Evolutionary conservation across 495 filamentous ascomycete genomes (phyloP).

Genomic region (Daldinia vernicosa): DNA sequence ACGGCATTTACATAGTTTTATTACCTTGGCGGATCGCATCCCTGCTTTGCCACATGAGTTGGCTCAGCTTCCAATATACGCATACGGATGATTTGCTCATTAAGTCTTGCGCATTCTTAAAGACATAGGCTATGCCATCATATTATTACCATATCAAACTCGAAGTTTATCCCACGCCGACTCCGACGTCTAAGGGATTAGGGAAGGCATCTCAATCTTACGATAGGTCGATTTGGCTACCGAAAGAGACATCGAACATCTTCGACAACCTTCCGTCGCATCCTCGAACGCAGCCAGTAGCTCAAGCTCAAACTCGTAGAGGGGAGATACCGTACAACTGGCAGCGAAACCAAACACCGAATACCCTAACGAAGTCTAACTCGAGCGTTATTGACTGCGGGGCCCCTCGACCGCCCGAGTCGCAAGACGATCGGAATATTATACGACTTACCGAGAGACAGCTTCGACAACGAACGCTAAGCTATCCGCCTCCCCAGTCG

Average conservation of each 20-base stretch:
- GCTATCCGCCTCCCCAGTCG: slow-evolving; percentile 47
- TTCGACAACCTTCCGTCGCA: slow-evolving; percentile 59
- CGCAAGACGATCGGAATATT: slow-evolving; percentile 43
- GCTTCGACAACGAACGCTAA: slow-evolving; percentile 43
- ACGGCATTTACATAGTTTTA: slow-evolving; percentile 12
- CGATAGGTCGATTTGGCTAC: slow-evolving; percentile 49
- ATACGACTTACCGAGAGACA: slow-evolving; percentile 46
- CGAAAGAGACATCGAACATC: slow-evolving; percentile 48
- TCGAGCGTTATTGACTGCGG: slow-evolving; percentile 57
- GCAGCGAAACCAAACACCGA: slow-evolving; percentile 9
- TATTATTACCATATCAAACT: slow-evolving; percentile 93
- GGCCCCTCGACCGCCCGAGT: slow-evolving; percentile 44
- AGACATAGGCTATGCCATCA: slow-evolving; percentile 66
- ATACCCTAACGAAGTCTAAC: slow-evolving; percentile 1
- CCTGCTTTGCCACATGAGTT: slow-evolving; percentile 12
- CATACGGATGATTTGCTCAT: slow-evolving; percentile 25
- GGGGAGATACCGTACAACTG: slow-evolving; percentile 10
- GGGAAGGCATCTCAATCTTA: slow-evolving; percentile 10
- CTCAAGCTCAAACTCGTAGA: slow-evolving; percentile 2
- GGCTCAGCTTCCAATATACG: slow-evolving; percentile 26
- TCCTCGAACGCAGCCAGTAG: slow-evolving; percentile 31
- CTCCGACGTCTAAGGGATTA: slow-evolving; percentile 32
- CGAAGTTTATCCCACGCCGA: slow-evolving; percentile 74
- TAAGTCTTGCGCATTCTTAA: not conserved
- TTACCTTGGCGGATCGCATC: slow-evolving; percentile 8